A percentile compares a stretch with the other conserved stretches of the same genome.
phyloP scores from a whole-genome alignment of 345 rosid species.

The Geranium brycei region DNA sequence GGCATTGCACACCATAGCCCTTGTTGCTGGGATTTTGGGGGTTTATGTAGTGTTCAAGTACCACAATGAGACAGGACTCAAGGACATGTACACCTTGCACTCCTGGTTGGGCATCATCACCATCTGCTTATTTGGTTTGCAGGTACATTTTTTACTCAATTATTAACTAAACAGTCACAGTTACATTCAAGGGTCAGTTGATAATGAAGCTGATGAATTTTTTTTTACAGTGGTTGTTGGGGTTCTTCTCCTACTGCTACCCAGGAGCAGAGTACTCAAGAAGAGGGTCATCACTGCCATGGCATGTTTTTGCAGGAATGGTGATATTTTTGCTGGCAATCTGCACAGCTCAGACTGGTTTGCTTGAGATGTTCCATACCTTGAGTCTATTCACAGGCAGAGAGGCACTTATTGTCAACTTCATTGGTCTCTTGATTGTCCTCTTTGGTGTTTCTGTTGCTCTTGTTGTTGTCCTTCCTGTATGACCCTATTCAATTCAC shows the following conservation, averaged over 20 bases:
- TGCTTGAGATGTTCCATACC: slow-evolving; percentile 11
- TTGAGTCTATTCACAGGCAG: slow-evolving; percentile 11
- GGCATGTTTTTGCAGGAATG: slow-evolving; percentile 44
- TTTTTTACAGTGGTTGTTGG: slow-evolving; percentile 51
- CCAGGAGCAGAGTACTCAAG: slow-evolving; percentile 10
- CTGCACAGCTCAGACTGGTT: slow-evolving; percentile 29
- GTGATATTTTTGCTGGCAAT: slow-evolving; percentile 24
- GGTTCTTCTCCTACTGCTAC: slow-evolving; percentile 32
- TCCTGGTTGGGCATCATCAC: slow-evolving; percentile 47
- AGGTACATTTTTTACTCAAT: slow-evolving; percentile 24
- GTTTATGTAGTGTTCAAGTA: slow-evolving; percentile 66
- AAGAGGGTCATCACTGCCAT: slow-evolving; percentile 34
- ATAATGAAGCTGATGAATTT: background rate
- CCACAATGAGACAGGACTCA: slow-evolving; percentile 35
- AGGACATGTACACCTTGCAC: slow-evolving; percentile 47
- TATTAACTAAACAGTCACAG: background rate
- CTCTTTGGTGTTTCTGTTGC: slow-evolving; percentile 29
- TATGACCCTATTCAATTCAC: no score
- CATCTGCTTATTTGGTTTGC: slow-evolving; percentile 45
- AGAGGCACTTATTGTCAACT: slow-evolving; percentile 33
- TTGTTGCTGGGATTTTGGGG: slow-evolving; percentile 54
- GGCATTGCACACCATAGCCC: slow-evolving; percentile 42
- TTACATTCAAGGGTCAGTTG: background rate
- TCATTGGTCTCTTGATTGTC: slow-evolving; percentile 24
- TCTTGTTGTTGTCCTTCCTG: slow-evolving; percentile 24